Percentiles rank a stretch among this genome's conserved stretches.
These are phyloP conservation scores for Kodamaea laetipori DNA, from an alignment of 805 yeast species.

Conservation along the genomic window DNA sequence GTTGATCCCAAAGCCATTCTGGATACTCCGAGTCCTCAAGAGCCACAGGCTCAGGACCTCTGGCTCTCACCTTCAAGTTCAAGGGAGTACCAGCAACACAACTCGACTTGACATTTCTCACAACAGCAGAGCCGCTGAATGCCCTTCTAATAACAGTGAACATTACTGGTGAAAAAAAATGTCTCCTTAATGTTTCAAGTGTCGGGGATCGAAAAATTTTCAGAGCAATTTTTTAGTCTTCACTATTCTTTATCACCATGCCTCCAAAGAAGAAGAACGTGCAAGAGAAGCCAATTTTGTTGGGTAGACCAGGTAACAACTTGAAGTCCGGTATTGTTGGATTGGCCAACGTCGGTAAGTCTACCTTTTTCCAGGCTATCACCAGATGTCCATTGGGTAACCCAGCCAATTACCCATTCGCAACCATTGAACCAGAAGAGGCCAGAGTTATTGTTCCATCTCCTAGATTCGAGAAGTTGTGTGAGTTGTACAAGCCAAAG, in stretches of 20 bases:
- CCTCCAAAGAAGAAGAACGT: slow-evolving; percentile 73
- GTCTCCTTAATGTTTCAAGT: slow-evolving; percentile 6
- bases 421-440: slow-evolving; percentile 97
- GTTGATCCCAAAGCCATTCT: slow-evolving; percentile 87
- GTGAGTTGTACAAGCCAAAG: slow-evolving; percentile 76
- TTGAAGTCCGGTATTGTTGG: slow-evolving; percentile 83
- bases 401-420: slow-evolving; percentile 98
- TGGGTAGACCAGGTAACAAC: slow-evolving; percentile 72
- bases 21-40: slow-evolving; percentile 88
- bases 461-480: slow-evolving; percentile 76
- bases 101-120: slow-evolving; percentile 39
- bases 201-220: slow-evolving; percentile 6
- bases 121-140: slow-evolving; percentile 2
- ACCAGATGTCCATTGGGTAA: slow-evolving; percentile 90
- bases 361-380: slow-evolving; percentile 96
- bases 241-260: slow-evolving; percentile 39
- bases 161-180: slow-evolving; percentile 6
- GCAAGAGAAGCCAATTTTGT: slow-evolving; percentile 68
- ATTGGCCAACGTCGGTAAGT: slow-evolving; percentile 92
- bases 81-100: slow-evolving; percentile 73
- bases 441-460: slow-evolving; percentile 95
- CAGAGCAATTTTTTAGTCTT: slow-evolving; percentile 3
- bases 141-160: slow-evolving; percentile 11
- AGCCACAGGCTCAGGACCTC: slow-evolving; percentile 88
- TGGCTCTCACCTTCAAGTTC: slow-evolving; percentile 71